phyloP scores from a whole-genome alignment of 2,329 filamentous ascomycete species.

The Trichophyton mentagrophytes region DNA sequence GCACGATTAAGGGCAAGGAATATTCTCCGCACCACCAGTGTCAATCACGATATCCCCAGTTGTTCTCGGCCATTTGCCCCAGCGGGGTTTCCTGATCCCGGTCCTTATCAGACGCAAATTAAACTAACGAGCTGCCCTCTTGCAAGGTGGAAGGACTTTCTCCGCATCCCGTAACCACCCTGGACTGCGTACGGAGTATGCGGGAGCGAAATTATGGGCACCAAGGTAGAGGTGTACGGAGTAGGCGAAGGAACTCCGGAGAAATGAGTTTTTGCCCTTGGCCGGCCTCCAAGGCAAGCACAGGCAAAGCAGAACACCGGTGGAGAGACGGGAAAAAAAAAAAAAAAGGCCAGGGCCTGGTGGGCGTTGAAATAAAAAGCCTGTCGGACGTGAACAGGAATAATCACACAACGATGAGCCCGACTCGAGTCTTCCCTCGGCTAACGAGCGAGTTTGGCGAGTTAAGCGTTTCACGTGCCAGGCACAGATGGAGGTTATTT shows the following conservation, averaged over 20 bases:
- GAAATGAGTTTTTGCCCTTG: background rate
- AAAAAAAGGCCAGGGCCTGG: background rate
- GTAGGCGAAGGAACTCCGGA: background rate
- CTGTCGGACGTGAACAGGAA: too few relatives aligned
- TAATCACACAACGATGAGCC: too few relatives aligned
- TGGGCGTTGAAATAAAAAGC: background rate
- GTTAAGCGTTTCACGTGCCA: background rate
- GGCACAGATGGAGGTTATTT: background rate
- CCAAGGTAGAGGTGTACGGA: too few relatives aligned
- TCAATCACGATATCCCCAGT: background rate
- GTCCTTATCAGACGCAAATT: background rate
- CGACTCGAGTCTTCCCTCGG: background rate
- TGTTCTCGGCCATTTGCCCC: background rate
- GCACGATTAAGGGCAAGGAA: background rate
- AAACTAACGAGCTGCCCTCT: background rate
- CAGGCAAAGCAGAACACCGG: too few relatives aligned
- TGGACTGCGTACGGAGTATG: background rate
- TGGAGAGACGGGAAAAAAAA: too few relatives aligned
- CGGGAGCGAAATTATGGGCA: background rate
- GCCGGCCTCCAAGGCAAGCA: background rate
- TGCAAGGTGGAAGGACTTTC: background rate
- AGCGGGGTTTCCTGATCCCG: background rate
- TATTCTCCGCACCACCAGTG: background rate
- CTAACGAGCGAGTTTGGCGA: background rate
- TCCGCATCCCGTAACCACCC: background rate